These are phyloP conservation scores for Ananas comosus DNA, from an alignment of 176 grass and related monocot species.

Conservation along the genomic window DNA sequence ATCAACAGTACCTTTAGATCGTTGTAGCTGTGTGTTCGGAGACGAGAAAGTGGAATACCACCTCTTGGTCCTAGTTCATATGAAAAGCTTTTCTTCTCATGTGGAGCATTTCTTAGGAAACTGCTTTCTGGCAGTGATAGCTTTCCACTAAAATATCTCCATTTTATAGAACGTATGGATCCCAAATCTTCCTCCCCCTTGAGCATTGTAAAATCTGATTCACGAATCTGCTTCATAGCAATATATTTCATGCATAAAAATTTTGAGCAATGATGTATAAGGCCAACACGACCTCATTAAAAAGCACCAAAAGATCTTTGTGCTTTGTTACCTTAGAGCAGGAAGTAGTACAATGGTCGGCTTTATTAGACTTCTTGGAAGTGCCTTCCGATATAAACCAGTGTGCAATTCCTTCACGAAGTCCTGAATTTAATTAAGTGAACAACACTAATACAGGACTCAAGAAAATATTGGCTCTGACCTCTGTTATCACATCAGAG, in stretches of 20 bases:
- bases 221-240: constrained; percentile 15
- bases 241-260: constrained; percentile 6
- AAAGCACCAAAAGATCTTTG: neutral
- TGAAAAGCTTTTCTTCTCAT: constrained; percentile 33
- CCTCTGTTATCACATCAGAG: neutral
- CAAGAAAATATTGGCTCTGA: neutral
- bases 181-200: neutral
- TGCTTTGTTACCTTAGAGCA: constrained; percentile 16
- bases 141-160: constrained; percentile 10
- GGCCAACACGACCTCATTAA: neutral
- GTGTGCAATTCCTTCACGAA: constrained; percentile 13
- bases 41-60: constrained; percentile 10
- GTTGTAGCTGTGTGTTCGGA: constrained; percentile 27
- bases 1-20: constrained; percentile 22
- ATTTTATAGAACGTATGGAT: neutral
- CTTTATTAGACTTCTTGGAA: constrained; percentile 21
- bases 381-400: constrained; percentile 29
- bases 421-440: constrained; percentile 6
- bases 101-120: neutral
- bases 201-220: neutral
- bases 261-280: constrained; percentile 4
- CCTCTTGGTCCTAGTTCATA: constrained; percentile 30
- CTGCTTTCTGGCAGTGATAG: constrained; percentile 9
- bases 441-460: neutral
- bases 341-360: neutral